phyloP scores from a whole-genome alignment of 2,329 filamentous ascomycete species.

The Leptographium radiaticola region DNA sequence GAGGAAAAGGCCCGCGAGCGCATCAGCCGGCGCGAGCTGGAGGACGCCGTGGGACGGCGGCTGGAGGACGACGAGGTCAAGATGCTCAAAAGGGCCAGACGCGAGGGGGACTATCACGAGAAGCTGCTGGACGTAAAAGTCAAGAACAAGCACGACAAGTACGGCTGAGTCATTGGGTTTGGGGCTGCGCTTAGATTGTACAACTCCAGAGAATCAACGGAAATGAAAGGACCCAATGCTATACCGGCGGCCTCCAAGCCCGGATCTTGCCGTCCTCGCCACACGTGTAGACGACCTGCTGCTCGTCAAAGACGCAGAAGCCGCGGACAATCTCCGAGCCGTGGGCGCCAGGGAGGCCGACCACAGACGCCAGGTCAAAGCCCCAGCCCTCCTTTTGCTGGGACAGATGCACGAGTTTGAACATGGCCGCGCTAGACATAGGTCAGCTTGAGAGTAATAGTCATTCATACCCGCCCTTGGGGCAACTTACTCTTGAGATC shows the following conservation, averaged over 20 bases:
- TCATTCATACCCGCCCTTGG: neutral
- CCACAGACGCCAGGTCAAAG: constrained; percentile 40
- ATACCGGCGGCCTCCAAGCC: constrained; percentile 33
- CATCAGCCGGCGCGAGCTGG: constrained; percentile 74
- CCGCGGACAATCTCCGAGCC: constrained; percentile 49
- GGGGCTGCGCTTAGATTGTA: too few relatives aligned
- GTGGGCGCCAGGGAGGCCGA: constrained; percentile 49
- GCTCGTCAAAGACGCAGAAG: constrained; percentile 51
- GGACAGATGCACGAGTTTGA: constrained; percentile 47
- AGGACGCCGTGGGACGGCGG: constrained; percentile 62
- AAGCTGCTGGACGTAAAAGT: constrained; percentile 73
- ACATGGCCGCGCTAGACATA: constrained; percentile 34
- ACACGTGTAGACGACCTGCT: constrained; percentile 43
- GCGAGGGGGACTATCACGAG: constrained; percentile 85
- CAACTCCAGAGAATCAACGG: too few relatives aligned
- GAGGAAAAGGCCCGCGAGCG: constrained; percentile 75
- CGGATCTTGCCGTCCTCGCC: constrained; percentile 46
- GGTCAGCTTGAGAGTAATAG: neutral
- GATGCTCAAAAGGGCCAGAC: constrained; percentile 66
- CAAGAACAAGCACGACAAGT: constrained; percentile 91
- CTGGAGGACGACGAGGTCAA: constrained; percentile 79
- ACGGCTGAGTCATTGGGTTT: constrained; percentile 24
- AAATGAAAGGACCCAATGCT: neutral
- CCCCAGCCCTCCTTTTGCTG: constrained; percentile 39
- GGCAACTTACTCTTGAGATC: constrained; percentile 49